These are phyloP conservation scores for Backusella mclennaniae DNA, from an alignment of 192 early-diverging fungal genomes.

Conservation along the genomic window DNA sequence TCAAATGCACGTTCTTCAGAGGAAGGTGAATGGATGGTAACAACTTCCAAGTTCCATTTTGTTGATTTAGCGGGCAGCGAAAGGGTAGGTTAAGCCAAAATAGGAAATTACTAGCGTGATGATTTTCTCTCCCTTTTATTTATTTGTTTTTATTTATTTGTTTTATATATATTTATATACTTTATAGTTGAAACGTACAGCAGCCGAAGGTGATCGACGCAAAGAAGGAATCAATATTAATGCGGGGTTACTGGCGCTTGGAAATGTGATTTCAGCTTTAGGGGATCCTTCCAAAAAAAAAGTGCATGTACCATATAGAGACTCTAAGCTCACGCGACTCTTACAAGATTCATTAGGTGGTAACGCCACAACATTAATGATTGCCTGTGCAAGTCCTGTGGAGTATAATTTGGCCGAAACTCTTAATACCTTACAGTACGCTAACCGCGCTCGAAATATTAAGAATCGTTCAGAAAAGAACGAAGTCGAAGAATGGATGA, in stretches of 20 bases:
- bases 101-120: background rate
- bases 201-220: constrained; percentile 88
- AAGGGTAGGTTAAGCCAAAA: constrained; percentile 42
- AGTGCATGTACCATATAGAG: constrained; percentile 91
- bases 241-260: constrained; percentile 89
- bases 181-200: constrained; percentile 78
- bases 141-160: constrained; percentile 3
- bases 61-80: constrained; percentile 99
- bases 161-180: background rate
- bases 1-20: constrained; percentile 19
- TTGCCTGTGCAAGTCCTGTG: constrained; percentile 89
- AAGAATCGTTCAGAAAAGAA: constrained; percentile 49
- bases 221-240: constrained; percentile 98
- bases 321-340: constrained; percentile 94
- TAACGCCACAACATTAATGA: constrained; percentile 87
- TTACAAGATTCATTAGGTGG: constrained; percentile 98
- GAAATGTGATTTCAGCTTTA: constrained; percentile 95
- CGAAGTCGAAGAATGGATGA: constrained; percentile 60
- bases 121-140: constrained; percentile 12
- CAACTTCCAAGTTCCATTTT: constrained; percentile 87
- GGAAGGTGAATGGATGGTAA: constrained; percentile 26
- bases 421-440: constrained; percentile 94
- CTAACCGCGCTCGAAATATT: constrained; percentile 94
- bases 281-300: constrained; percentile 67
- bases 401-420: constrained; percentile 86